Evolutionary conservation across 108 stramenopile genomes (phyloP), one percentile per base, ranked within the genome.

Genomic region (Nitzschia inconspicua): DNA sequence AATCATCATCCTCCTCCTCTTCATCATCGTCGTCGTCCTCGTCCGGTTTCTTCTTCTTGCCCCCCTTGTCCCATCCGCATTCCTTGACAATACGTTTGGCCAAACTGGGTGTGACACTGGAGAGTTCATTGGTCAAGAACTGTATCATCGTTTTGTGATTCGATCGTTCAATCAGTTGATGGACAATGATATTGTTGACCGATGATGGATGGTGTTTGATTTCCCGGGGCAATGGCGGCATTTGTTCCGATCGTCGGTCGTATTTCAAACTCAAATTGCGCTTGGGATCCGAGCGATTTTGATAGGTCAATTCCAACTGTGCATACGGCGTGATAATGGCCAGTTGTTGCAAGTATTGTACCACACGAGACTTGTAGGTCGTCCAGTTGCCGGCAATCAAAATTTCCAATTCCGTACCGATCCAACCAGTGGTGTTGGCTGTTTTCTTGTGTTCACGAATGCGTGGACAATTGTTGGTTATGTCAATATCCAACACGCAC

Each of bases 301-400:
- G 31, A 47, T 85, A 98, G 3, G 58, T 43, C 69, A 98, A 65
- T 31, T 73, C 66, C 46, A 98, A 68, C 18, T 80, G 54, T 3
- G 95, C 95, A 62, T 98, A 98, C 18, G 97, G 97, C 20, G 97
- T 98, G 57, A 98, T 96, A 70, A 98, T 94, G 35, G 97, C 97
- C 22, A 98, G 78, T 64, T 96, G 95, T 51, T 94, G 93, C 27
- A 98, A 50, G 63, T 98, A 98, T 59, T 88, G 84, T 23, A 95
- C 80, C 31, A 98, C 86, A 22, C 92, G 60, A 8, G 92, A 70
- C 22, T 86, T 86, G 65, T 96, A 98, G 28, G 95, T 89, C 4
- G 77, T 81, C 93, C 95, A 97, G 67, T 86, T 88, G 14, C 97
- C 97, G 26, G 88, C 84, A 56, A 96, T 89, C 14, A 93, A 57